Base-by-base conservation (phyloP, 139 green algal species). In the Chlorella sp. region DNA sequence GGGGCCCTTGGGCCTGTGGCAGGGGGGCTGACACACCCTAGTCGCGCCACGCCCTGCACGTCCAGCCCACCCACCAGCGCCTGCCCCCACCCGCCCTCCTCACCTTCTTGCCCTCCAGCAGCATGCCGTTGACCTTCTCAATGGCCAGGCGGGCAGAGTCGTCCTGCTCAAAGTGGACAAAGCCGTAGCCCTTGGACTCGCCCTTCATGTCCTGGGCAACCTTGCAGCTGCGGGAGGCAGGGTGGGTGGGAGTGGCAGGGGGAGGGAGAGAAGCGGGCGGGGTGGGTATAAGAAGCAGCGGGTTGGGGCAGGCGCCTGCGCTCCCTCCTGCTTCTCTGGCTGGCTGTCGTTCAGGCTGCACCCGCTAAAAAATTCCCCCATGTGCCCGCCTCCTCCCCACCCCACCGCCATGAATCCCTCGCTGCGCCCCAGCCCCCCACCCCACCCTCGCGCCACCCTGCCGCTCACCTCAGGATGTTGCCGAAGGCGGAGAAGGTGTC, bases 401-500 rank as follows among this genome's bases (percentile, higher is more conserved):
- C 5, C 66, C 21, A 11, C 66, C 21, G 5, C 21, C 64, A 28
- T 28, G 21, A 91, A 91, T 32, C 84, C 60, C 40, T 91, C 85
- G 36, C 85, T 39, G 53, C 22, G 22, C 64, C 11, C 64, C 64
- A 14, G 64, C 64, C 64, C 64, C 2, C 2, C 64, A 71, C 64
- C 64, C 2, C n/a, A n/a, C n/a, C n/a, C n/a, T n/a, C 21, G 7
- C 64, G 64, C 64, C 64, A 71, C 21, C 64, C 11, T n/a, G 11
- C 21, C 64, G 64, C 90, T 85, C 92, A 95, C 37, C 96, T 98
- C 83, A 98, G 93, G 90, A 99, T 98, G 88, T 94, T 93, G 91
- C 97, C 97, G 88, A 98, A 98, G 87, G 95, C 94, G 68, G 91
- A 95, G 92, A 99, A 99, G 57, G 96, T 98, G 94, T 99, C 97